Percentiles rank a stretch among this genome's conserved stretches.
phyloP scores from a whole-genome alignment of 2,329 filamentous ascomycete species.

The Dactylella cylindrospora region DNA sequence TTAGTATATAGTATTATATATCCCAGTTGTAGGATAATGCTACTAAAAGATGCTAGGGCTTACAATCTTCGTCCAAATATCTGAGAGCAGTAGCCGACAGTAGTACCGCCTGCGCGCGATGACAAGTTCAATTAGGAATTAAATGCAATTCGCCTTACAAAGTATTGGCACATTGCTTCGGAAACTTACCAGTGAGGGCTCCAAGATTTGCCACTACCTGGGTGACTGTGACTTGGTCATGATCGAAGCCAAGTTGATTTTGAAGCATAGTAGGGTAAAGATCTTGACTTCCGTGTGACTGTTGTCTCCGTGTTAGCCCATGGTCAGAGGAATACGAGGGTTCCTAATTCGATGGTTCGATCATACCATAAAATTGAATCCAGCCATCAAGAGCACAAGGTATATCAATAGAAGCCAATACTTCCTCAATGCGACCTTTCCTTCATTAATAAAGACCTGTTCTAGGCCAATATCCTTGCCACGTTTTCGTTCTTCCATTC shows the following conservation, averaged over 20 bases:
- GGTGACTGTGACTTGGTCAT: constrained; percentile 66
- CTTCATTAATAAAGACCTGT: constrained; percentile 71
- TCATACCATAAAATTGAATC: constrained; percentile 80
- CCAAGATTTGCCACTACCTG: constrained; percentile 73
- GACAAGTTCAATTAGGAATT: neutral
- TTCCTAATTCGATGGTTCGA: too few species aligned
- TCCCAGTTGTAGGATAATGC: neutral
- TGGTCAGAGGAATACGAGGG: constrained; percentile 23
- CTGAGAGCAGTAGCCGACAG: constrained; percentile 73
- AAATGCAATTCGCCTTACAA: too few species aligned
- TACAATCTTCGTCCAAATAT: constrained; percentile 67
- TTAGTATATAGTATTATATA: neutral
- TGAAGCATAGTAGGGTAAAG: constrained; percentile 64
- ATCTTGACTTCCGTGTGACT: constrained; percentile 71
- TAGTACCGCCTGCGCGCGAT: constrained; percentile 60
- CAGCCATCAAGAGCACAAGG: constrained; percentile 81
- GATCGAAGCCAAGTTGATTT: constrained; percentile 59
- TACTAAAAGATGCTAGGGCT: neutral
- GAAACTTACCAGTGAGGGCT: constrained; percentile 58
- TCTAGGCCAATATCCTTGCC: constrained; percentile 60
- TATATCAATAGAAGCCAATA: constrained; percentile 82
- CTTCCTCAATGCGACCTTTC: constrained; percentile 72
- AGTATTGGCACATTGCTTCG: neutral
- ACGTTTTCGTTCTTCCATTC: constrained; percentile 57
- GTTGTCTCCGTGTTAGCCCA: neutral